Conservation (phyloP, 2,329 filamentous ascomycete species). For the Cryphonectria parasitica region DNA sequence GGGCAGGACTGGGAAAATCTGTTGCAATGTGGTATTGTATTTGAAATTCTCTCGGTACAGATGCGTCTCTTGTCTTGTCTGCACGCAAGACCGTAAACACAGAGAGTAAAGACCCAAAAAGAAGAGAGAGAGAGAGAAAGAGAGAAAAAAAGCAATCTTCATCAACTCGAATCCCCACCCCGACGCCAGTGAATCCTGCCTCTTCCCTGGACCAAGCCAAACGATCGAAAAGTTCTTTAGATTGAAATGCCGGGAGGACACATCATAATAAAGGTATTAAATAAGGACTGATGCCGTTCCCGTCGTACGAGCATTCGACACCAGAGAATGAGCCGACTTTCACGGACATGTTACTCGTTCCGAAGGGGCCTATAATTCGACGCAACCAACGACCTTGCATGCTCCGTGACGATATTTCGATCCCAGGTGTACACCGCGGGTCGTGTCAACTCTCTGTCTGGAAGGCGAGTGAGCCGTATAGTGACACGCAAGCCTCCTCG, state of each 20-base stretch:
- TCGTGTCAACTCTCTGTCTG: background rate
- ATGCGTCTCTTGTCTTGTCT: background rate
- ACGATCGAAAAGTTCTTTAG: conserved; percentile 21
- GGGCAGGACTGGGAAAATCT: background rate
- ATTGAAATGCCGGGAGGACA: conserved; percentile 32
- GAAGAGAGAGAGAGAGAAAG: background rate
- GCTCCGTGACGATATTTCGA: background rate
- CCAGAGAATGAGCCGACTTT: conserved; percentile 37
- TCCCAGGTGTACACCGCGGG: conserved; percentile 1
- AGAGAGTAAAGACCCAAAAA: conserved; percentile 9
- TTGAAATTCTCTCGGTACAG: background rate
- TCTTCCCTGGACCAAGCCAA: conserved; percentile 27
- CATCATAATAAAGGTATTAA: conserved; percentile 39
- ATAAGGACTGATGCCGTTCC: conserved; percentile 38
- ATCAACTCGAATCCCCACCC: conserved; percentile 20
- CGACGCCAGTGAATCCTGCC: conserved; percentile 25
- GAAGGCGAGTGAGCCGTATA: background rate
- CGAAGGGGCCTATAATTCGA: conserved; percentile 11
- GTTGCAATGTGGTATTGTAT: conserved; percentile 19
- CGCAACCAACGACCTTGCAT: conserved; percentile 6
- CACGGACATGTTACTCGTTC: conserved; percentile 29
- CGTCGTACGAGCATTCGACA: conserved; percentile 32
- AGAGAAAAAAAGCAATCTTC: conserved; percentile 21
- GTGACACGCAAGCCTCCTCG: conserved; percentile 7
- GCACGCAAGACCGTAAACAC: conserved; percentile 3